Evolutionary conservation across 148 eudicot species (phyloP), one percentile per base, ranked within the genome.

Genomic region (Silene uniflora): DNA sequence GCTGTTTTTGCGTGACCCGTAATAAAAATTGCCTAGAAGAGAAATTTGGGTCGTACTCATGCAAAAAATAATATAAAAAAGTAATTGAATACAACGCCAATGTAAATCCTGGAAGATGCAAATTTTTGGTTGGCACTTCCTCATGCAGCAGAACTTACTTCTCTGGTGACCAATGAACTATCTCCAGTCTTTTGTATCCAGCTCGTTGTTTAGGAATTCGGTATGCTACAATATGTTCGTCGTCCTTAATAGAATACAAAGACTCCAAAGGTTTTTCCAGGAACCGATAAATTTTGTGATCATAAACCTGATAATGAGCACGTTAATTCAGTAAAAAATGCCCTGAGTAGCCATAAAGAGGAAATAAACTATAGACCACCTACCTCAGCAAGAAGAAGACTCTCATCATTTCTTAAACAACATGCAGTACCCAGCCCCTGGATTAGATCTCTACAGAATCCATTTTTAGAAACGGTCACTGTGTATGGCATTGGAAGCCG

Each of bases 351-450:
- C 19, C 32, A 77, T 56, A 72, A 1, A 22, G 60, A 29, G 56
- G 11, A 23, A 27, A 73, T 7, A n/a, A 22, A 19, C 19, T 61
- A 69, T 16, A 75, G 71, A 55, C 42, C 6, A 24, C 69, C 47
- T 78, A 92, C 99, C 99, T 96, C 98, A 18, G 99, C 99, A 85
- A 96, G 97, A 63, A 96, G 86, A 75, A 96, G 87, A 75, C 76
- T 81, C 86, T 96, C 99, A 82, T 92, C 91, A 85, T 54, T 73
- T 71, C 81, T 82, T 80, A 96, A 82, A 80, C 94, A 89, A 78
- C 97, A 96, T 49, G 85, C 94, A 78, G 74, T 78, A 71, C 82
- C 83, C 78, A 96, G 74, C 69, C 93, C 93, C 80, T 82, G 89
- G 76, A 24, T 81, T 56, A 96, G 97, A 86, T 96, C 99, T 83